Percentiles rank a stretch among this genome's conserved stretches.
Conservation (phyloP, 192 early-diverging fungal species). For the Obelidium mucronatum region DNA sequence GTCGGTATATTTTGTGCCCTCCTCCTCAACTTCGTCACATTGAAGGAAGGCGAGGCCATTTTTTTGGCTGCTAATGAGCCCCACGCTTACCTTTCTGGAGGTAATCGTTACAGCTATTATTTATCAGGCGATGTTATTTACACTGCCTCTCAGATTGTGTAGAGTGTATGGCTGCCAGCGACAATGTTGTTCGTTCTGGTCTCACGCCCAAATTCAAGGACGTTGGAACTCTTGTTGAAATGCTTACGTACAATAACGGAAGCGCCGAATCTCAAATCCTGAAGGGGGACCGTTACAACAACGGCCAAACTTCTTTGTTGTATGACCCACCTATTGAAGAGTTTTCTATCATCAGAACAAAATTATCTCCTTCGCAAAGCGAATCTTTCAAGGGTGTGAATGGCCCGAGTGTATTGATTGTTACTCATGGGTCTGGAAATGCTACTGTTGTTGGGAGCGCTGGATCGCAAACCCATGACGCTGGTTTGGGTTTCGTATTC, state of each 20-base stretch:
- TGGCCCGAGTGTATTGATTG: conserved; percentile 90
- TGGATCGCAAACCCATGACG: conserved; percentile 29
- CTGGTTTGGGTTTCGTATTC: conserved; percentile 77
- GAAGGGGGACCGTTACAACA: conserved; percentile 63
- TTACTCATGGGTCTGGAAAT: conserved; percentile 74
- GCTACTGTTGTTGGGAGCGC: conserved; percentile 25
- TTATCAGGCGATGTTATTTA: too few species aligned
- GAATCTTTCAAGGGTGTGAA: conserved; percentile 65
- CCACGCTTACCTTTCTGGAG: conserved; percentile 94
- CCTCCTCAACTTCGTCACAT: conserved; percentile 84
- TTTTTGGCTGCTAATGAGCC: conserved; percentile 97
- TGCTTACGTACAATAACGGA: conserved; percentile 91
- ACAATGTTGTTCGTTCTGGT: conserved; percentile 97
- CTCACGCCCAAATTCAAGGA: conserved; percentile 98
- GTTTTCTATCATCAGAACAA: conserved; percentile 82
- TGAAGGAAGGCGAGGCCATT: conserved; percentile 87
- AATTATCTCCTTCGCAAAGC: conserved; percentile 48
- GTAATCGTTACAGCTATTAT: too few species aligned
- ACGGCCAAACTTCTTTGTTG: conserved; percentile 52
- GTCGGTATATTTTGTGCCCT: conserved; percentile 89
- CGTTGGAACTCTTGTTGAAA: conserved; percentile 85
- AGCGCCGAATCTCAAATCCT: conserved; percentile 84
- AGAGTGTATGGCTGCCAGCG: conserved; percentile 98
- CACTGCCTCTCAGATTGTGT: conserved; percentile 80
- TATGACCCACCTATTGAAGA: conserved; percentile 98